These are phyloP conservation scores for Ziziphus jujuba DNA, from an alignment of 306 rosid species.

Conservation along the genomic window DNA sequence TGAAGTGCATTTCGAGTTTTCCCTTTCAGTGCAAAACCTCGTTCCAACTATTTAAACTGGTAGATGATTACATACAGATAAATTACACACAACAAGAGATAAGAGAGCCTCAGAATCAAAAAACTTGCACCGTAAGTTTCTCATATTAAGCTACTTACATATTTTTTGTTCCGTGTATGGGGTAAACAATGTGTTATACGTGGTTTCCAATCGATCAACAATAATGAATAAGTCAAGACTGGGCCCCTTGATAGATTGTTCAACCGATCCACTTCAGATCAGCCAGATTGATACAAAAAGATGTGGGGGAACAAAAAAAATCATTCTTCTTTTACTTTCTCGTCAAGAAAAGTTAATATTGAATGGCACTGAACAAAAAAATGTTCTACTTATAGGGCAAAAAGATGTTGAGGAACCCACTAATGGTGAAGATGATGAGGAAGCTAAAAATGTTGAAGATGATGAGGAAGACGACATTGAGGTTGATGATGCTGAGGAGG, in stretches of 20 bases:
- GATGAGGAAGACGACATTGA: slow-evolving; percentile 57
- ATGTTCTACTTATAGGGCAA: slow-evolving; percentile 23
- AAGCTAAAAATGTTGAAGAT: too few species aligned
- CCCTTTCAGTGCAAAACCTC: slow-evolving; percentile 87
- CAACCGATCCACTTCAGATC: too few species aligned
- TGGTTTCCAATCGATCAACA: too few species aligned
- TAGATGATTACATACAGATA: slow-evolving; percentile 88
- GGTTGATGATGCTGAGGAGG: slow-evolving; percentile 59
- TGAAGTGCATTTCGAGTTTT: slow-evolving; percentile 68
- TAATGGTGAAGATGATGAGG: too few species aligned
- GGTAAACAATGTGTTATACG: too few species aligned
- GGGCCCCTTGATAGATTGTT: too few species aligned
- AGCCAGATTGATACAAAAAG: too few species aligned
- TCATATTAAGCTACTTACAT: slow-evolving; percentile 6
- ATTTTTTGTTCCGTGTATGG: neutral
- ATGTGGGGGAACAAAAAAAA: too few species aligned
- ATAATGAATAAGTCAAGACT: too few species aligned
- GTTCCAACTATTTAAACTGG: slow-evolving; percentile 79
- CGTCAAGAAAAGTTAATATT: slow-evolving; percentile 3
- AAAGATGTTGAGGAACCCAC: slow-evolving; percentile 51
- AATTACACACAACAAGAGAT: slow-evolving; percentile 81
- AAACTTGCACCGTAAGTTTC: slow-evolving; percentile 67
- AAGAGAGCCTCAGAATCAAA: slow-evolving; percentile 57
- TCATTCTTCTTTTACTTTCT: neutral
- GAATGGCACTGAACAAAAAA: slow-evolving; percentile 6